Evolutionary conservation across 352 stramenopile species (phyloP).

Genomic region (Pythium rishiriense): DNA sequence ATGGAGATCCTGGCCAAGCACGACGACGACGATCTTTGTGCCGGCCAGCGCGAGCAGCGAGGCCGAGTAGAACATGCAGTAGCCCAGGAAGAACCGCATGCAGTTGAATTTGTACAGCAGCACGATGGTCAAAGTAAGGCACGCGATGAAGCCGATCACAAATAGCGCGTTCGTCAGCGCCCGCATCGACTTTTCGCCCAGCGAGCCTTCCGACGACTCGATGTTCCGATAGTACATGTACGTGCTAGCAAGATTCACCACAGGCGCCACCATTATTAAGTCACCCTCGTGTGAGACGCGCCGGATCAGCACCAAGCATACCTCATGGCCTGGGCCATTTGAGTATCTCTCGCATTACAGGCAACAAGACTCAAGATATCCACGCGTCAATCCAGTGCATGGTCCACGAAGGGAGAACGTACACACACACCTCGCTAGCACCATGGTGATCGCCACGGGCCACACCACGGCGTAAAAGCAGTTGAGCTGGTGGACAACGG

Average conservation of each 20-base stretch:
- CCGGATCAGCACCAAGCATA: constrained; percentile 11
- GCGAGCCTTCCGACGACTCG: constrained; percentile 43
- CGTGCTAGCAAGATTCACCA: constrained; percentile 30
- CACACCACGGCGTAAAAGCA: constrained; percentile 76
- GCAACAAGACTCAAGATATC: constrained; percentile 41
- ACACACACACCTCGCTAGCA: constrained; percentile 50
- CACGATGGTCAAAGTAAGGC: constrained; percentile 79
- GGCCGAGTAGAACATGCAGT: constrained; percentile 76
- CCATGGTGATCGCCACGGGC: constrained; percentile 74
- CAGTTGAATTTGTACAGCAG: constrained; percentile 85
- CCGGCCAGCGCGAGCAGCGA: constrained; percentile 70
- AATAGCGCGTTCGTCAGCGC: constrained; percentile 78
- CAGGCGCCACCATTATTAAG: neutral
- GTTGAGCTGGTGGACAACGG: constrained; percentile 65
- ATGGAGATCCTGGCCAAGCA: constrained; percentile 46
- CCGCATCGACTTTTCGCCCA: constrained; percentile 47
- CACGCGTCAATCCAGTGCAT: no score
- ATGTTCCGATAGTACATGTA: constrained; percentile 86
- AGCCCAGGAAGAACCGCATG: constrained; percentile 72
- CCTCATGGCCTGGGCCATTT: constrained; percentile 58
- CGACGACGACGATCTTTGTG: constrained; percentile 69
- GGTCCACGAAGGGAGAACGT: no score
- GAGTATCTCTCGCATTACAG: constrained; percentile 46
- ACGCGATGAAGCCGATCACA: constrained; percentile 78
- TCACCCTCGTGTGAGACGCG: no score